Evolutionary conservation across 2,329 filamentous ascomycete species (phyloP).

Genomic region (Colletotrichum cuscutae): DNA sequence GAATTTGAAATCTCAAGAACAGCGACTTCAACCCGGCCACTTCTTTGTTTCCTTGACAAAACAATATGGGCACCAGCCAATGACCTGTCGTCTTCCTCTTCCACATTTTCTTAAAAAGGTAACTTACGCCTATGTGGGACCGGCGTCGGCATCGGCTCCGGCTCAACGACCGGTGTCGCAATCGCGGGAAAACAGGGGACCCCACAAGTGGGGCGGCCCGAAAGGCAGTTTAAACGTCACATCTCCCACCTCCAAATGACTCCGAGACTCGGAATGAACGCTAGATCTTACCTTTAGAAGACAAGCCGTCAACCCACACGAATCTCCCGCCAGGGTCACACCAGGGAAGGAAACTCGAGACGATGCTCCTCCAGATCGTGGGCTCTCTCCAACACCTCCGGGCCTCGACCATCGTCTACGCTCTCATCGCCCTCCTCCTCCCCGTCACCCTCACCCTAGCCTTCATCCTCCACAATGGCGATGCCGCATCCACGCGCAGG

Average conservation of each 20-base stretch:
- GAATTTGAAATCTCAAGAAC: not conserved
- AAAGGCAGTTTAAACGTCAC: not conserved
- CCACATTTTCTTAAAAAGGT: not conserved
- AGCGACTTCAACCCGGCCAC: not conserved
- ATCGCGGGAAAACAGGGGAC: not conserved
- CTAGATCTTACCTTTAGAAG: not conserved
- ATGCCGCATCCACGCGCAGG: not conserved
- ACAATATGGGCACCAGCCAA: not conserved
- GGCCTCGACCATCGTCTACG: not conserved
- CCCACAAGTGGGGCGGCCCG: not conserved
- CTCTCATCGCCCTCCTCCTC: not conserved
- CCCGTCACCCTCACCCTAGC: not conserved
- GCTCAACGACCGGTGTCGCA: not conserved
- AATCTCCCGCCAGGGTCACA: no score
- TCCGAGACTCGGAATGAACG: not conserved
- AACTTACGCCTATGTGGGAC: not conserved
- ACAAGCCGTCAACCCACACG: not conserved
- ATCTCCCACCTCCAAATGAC: no score
- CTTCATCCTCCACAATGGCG: constrained; percentile 10
- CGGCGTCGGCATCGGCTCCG: constrained; percentile 3
- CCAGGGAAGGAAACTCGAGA: not conserved
- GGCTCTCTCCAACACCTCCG: not conserved
- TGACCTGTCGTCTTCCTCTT: not conserved
- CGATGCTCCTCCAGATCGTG: not conserved
- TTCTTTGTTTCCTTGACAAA: not conserved